Evolutionary conservation across 192 early-diverging fungal species (phyloP).

Genomic region (Umbelopsis isabellina): DNA sequence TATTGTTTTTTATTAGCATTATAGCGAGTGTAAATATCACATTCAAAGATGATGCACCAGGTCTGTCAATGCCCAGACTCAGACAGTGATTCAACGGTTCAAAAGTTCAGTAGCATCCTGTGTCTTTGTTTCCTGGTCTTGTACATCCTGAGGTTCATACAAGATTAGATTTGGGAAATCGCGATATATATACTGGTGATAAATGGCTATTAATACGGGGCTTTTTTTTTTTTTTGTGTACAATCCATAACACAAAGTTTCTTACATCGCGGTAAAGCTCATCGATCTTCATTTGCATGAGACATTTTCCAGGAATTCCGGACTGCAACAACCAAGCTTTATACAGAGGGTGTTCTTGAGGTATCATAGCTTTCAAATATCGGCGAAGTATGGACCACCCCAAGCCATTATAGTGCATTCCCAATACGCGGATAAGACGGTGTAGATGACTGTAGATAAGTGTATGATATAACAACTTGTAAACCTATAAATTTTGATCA

Average conservation of each 20-base stretch:
- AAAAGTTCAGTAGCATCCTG: too few relatives aligned
- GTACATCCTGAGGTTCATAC: conserved; percentile 20
- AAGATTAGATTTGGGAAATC: conserved; percentile 41
- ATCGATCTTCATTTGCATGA: conserved; percentile 70
- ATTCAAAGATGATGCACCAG: too few relatives aligned
- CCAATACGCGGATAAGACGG: conserved; percentile 60
- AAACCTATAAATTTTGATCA: conserved; percentile 42
- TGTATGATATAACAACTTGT: conserved; percentile 64
- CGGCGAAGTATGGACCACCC: conserved; percentile 64
- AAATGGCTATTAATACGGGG: background rate
- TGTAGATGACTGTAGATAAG: conserved; percentile 62
- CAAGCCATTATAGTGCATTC: conserved; percentile 58
- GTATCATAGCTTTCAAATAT: conserved; percentile 50
- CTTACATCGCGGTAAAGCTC: conserved; percentile 67
- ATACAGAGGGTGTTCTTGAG: conserved; percentile 46
- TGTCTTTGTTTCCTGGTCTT: too few relatives aligned
- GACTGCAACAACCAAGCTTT: conserved; percentile 48
- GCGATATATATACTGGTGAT: conserved; percentile 38
- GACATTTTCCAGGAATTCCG: conserved; percentile 58
- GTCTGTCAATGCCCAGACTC: too few relatives aligned
- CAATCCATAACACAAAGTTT: background rate
- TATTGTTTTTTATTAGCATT: too few relatives aligned
- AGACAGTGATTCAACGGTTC: too few relatives aligned
- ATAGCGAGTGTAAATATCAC: too few relatives aligned
- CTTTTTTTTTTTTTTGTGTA: background rate